Evolutionary conservation across 1,284 basidiomycete genomes (phyloP).

Genomic region (Fomitiporia mediterranea): DNA sequence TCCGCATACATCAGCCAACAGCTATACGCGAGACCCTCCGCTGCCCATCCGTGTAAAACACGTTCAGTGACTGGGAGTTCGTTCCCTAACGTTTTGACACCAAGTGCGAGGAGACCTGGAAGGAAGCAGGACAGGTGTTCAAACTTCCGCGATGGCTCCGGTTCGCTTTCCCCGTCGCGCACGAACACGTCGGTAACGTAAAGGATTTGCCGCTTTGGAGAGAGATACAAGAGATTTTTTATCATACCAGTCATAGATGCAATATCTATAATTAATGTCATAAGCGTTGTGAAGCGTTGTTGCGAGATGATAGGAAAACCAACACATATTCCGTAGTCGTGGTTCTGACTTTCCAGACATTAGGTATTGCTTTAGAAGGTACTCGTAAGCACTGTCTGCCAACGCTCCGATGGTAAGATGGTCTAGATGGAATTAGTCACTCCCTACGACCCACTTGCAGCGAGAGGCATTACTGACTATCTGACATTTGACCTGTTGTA

Average conservation of each 20-base stretch:
- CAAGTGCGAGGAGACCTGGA: constrained; percentile 71
- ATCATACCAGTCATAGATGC: constrained; percentile 57
- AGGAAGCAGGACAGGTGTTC: constrained; percentile 80
- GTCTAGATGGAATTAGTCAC: not conserved
- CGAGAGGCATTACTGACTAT: constrained; percentile 8
- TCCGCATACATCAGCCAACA: constrained; percentile 67
- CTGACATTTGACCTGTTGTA: constrained; percentile 15
- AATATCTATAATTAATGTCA: constrained; percentile 43
- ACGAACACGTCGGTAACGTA: constrained; percentile 55
- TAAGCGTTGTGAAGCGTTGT: not conserved
- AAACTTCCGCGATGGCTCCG: constrained; percentile 45
- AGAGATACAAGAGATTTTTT: constrained; percentile 59
- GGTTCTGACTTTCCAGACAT: constrained; percentile 57
- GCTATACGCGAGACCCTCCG: constrained; percentile 61
- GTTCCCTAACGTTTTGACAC: constrained; percentile 48
- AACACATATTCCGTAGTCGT: constrained; percentile 60
- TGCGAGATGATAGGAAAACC: constrained; percentile 24
- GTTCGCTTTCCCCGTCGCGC: constrained; percentile 1
- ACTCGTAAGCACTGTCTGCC: constrained; percentile 43
- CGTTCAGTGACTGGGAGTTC: constrained; percentile 22
- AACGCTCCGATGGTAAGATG: constrained; percentile 19
- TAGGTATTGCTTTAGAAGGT: constrained; percentile 69
- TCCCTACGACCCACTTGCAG: not conserved
- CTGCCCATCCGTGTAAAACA: constrained; percentile 60
- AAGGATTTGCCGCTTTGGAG: constrained; percentile 58